Base-by-base conservation (phyloP, 306 rosid genomes). In the Rosa persica region DNA sequence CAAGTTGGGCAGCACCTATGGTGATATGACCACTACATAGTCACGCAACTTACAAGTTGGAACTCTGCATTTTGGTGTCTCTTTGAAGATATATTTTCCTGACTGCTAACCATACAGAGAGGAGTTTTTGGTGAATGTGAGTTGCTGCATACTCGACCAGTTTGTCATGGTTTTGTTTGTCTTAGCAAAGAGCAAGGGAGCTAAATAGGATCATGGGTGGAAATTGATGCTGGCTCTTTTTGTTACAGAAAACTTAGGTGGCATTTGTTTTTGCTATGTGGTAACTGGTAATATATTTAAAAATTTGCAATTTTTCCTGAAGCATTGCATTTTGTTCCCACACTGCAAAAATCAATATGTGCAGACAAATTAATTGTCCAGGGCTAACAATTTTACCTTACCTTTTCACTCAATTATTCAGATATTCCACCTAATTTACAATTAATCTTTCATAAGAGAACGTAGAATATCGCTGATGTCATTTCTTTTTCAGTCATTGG, bases 1-100 rank as follows among this genome's bases (percentile, higher is more conserved):
- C 66, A 82, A 70, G 48, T 81, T 94, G 36, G 97, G 92, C 73
- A 85, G 81, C 83, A 60, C 72, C 46, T 78, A 15, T 68, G 83
- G 84, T 74, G 86, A 76, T 67, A 46, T 12, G 70, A 71, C 23
- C 80, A 8, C 64, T 27, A 70, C 25, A 42, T 82, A 67, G 47
- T 57, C 38, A 13, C 47, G 12, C 19, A 47, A 64, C 19, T 74
- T 34, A 27, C 20, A 62, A 36, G 16, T 43, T 27, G 38, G 55
- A 55, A 72, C 27, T 57, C 30, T 22, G 15, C 54, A 27, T 40
- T 30, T 72, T 3, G 30, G 11, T 71, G 30, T 66, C 36, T 46
- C 62, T 73, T 55, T 82, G 5, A 22, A 6, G 16, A 57, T 58
- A 27, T 36, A 49, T 73, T 12, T 71, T 2, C 47, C 39, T 12